A percentile compares a stretch with the other conserved stretches of the same genome.
These are phyloP conservation scores for Agroathelia rolfsii DNA, from an alignment of 1,284 basidiomycete species.

Conservation along the genomic window DNA sequence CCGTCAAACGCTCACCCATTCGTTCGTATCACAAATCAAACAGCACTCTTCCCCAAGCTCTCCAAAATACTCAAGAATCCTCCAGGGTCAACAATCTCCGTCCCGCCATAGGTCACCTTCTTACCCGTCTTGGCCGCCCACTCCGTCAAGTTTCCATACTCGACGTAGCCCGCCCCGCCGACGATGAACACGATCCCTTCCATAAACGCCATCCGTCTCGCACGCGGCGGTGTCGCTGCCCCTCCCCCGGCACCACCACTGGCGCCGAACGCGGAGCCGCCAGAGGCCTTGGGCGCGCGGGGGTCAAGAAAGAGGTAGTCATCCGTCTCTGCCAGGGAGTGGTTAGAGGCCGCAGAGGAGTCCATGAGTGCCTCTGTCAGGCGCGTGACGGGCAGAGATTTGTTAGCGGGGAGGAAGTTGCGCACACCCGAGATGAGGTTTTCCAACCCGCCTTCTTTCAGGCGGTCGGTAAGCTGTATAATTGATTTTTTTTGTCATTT, in stretches of 20 bases:
- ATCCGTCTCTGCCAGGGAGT: slow-evolving; percentile 92
- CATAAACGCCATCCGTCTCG: slow-evolving; percentile 71
- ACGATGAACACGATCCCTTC: slow-evolving; percentile 94
- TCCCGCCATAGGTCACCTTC: slow-evolving; percentile 89
- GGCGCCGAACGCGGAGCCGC: slow-evolving; percentile 38
- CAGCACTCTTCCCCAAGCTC: slow-evolving; percentile 40
- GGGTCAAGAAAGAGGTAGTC: slow-evolving; percentile 95
- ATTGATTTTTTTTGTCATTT: slow-evolving; percentile 7
- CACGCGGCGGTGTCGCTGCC: slow-evolving; percentile 35
- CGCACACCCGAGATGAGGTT: slow-evolving; percentile 97
- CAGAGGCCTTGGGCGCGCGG: slow-evolving; percentile 51
- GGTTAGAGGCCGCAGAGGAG: slow-evolving; percentile 82
- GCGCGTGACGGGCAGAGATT: slow-evolving; percentile 87
- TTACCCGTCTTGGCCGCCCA: slow-evolving; percentile 78
- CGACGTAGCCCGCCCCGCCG: slow-evolving; percentile 94
- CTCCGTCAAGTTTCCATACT: slow-evolving; percentile 93
- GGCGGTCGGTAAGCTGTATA: slow-evolving; percentile 73
- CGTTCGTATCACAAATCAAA: not conserved
- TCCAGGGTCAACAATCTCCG: slow-evolving; percentile 87
- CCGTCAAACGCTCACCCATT: not conserved
- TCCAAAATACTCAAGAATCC: slow-evolving; percentile 72
- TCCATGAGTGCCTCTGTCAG: slow-evolving; percentile 97
- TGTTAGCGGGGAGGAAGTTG: slow-evolving; percentile 94
- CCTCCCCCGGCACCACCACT: slow-evolving; percentile 31
- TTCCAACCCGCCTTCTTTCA: slow-evolving; percentile 92